Evolutionary conservation across 1,139 yeast species (phyloP).

Genomic region (Dujonia santamariae): DNA sequence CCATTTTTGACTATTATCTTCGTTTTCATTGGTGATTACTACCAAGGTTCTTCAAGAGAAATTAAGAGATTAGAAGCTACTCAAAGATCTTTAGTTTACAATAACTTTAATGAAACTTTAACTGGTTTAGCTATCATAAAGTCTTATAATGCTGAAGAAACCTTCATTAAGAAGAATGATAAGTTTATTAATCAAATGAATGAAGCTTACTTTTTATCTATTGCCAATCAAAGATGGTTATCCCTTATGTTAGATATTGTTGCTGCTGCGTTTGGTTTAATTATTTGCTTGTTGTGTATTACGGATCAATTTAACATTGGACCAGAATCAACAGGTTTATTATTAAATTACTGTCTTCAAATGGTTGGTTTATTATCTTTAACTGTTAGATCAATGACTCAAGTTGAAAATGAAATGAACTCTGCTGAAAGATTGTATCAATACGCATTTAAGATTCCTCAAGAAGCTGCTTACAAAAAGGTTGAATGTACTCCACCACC

Average conservation of each 20-base stretch:
- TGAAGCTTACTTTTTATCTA: constrained; percentile 42
- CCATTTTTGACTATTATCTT: constrained; percentile 37
- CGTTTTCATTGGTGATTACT: constrained; percentile 34
- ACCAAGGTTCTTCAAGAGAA: constrained; percentile 45
- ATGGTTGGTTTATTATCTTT: constrained; percentile 44
- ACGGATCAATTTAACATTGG: constrained; percentile 39
- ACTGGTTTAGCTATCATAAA: constrained; percentile 44
- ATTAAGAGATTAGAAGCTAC: constrained; percentile 44
- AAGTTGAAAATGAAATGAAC: constrained; percentile 48
- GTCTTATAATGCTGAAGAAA: constrained; percentile 32
- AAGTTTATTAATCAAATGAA: constrained; percentile 37
- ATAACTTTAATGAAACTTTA: constrained; percentile 45
- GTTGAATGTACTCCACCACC: constrained; percentile 20
- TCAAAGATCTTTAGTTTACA: constrained; percentile 46
- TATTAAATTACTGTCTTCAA: constrained; percentile 42
- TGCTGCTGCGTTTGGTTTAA: constrained; percentile 38
- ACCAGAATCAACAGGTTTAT: constrained; percentile 44
- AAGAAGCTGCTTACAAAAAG: constrained; percentile 13
- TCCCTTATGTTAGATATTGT: constrained; percentile 40
- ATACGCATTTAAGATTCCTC: constrained; percentile 34
- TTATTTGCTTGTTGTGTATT: constrained; percentile 40
- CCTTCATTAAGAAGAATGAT: constrained; percentile 36
- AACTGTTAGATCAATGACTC: constrained; percentile 43
- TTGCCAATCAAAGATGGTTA: constrained; percentile 47
- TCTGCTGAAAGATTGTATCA: constrained; percentile 44